Evolutionary conservation across 768 basidiomycete genomes (phyloP), one percentile per base, ranked within the genome.

Genomic region (Tephrocybe sp.): DNA sequence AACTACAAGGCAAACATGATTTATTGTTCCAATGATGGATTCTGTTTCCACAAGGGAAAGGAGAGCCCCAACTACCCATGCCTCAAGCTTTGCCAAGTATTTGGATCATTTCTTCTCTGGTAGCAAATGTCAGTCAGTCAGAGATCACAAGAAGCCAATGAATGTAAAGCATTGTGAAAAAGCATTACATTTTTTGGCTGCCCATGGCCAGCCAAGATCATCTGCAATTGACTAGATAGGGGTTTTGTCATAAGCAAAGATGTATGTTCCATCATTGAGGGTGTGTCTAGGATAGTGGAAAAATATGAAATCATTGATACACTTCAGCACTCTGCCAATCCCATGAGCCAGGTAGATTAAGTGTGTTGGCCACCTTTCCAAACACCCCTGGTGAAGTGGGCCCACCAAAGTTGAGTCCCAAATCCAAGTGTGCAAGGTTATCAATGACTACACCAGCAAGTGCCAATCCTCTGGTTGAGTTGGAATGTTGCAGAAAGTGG

Each of bases 61-160:
- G 1, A 44, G 47, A 0, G 21, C 17, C 0, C 48, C 55, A 3
- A 18, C 4, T 2, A 51, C 17, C 66, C 65, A 70, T 1, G 34
- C 9, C 1, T 10, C 18, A 0, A 75, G 51, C 37, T 65, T 63
- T 1, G 1, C 25, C 0, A 69, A 21, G 41, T 73, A 73, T 30
- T 66, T 65, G 0, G 1, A 4, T 7, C 62, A 64, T 51, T 73
- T 77, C 0, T 62, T 45, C 0, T 47, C 38, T 0, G 68, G 72
- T 2, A 77, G 54, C 20, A 57, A 33, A 77, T 68, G 0, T 26
- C 68, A 68, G 0, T 20, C 6, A 0, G 8, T 1, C 0, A 75
- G 46, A 28, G 69, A 58, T 74, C 74, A 75, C 0, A 55, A 2
- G 49, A 75, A 74, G 2, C 75, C 70, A 1, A 74, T 58, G 42